These are phyloP conservation scores for Clarireedia hainanense DNA, from an alignment of 2,329 filamentous ascomycete species.

Conservation along the genomic window DNA sequence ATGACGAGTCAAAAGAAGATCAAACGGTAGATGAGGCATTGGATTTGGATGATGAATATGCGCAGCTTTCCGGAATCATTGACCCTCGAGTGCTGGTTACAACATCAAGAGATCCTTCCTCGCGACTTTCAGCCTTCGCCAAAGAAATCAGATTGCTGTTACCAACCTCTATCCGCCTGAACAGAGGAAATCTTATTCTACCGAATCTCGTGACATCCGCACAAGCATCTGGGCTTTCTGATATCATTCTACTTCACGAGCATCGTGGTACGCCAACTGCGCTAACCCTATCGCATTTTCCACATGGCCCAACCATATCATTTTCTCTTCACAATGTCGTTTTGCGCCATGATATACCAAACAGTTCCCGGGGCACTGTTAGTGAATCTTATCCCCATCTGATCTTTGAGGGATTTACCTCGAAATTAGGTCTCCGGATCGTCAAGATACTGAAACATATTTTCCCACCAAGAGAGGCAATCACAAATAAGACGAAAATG, in stretches of 20 bases:
- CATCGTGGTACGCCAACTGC: constrained; percentile 89
- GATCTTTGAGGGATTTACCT: constrained; percentile 90
- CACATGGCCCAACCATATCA: constrained; percentile 78
- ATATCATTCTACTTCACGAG: constrained; percentile 83
- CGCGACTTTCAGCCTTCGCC: constrained; percentile 77
- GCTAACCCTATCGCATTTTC: constrained; percentile 78
- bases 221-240: constrained; percentile 70
- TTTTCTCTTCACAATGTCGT: constrained; percentile 92
- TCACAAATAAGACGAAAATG: constrained; percentile 63
- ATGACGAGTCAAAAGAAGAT: constrained; percentile 75
- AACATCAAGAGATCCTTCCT: constrained; percentile 81
- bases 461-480: constrained; percentile 79
- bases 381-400: constrained; percentile 90
- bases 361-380: constrained; percentile 77
- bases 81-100: constrained; percentile 87
- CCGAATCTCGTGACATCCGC: constrained; percentile 79
- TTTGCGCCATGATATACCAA: constrained; percentile 85
- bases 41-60: constrained; percentile 83
- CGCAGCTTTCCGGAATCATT: constrained; percentile 80
- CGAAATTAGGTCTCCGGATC: constrained; percentile 69
- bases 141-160: constrained; percentile 83
- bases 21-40: constrained; percentile 59
- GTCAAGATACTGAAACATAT: constrained; percentile 89
- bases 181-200: constrained; percentile 83
- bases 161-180: constrained; percentile 79